Evolutionary conservation across 164 flowering plant species (phyloP).

Genomic region (Annona cherimola): DNA sequence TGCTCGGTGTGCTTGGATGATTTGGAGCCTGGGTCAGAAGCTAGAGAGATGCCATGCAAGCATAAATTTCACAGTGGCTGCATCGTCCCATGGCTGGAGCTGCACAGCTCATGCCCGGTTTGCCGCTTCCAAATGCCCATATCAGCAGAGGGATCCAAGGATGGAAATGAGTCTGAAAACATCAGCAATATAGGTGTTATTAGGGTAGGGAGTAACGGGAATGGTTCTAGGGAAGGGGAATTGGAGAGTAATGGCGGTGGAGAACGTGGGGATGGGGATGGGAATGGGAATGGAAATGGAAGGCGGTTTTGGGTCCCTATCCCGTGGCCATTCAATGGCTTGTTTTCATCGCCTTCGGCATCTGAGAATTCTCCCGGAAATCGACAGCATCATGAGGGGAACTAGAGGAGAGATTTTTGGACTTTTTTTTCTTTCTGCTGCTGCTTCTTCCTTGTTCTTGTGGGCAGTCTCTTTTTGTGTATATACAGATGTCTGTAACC

Average conservation of each 20-base stretch:
- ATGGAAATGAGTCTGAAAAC: conserved; percentile 26
- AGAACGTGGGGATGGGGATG: background rate
- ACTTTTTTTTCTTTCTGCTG: background rate
- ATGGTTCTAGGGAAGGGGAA: background rate
- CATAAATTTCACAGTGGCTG: conserved; percentile 75
- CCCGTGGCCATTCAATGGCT: conserved; percentile 59
- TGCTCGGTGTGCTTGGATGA: conserved; percentile 84
- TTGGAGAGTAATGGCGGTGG: background rate
- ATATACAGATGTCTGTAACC: background rate
- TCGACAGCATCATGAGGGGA: conserved; percentile 30
- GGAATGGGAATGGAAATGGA: conserved; percentile 29
- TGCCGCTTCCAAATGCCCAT: conserved; percentile 77
- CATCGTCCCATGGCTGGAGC: conserved; percentile 75
- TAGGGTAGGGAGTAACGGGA: conserved; percentile 13
- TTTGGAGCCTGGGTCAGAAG: conserved; percentile 56
- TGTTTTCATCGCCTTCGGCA: conserved; percentile 39
- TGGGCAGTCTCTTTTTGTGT: background rate
- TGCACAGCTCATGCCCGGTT: conserved; percentile 89
- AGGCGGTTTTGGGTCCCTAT: conserved; percentile 44
- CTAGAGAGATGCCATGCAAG: conserved; percentile 86
- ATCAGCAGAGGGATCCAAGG: conserved; percentile 53
- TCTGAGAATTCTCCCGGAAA: conserved; percentile 25
- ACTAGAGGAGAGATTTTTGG: conserved; percentile 21
- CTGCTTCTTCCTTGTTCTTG: background rate
- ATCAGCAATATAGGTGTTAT: no score